Evolutionary conservation across 2,329 filamentous ascomycete species (phyloP), one percentile per base, ranked within the genome.

Genomic region (Mollisia scopiformis): DNA sequence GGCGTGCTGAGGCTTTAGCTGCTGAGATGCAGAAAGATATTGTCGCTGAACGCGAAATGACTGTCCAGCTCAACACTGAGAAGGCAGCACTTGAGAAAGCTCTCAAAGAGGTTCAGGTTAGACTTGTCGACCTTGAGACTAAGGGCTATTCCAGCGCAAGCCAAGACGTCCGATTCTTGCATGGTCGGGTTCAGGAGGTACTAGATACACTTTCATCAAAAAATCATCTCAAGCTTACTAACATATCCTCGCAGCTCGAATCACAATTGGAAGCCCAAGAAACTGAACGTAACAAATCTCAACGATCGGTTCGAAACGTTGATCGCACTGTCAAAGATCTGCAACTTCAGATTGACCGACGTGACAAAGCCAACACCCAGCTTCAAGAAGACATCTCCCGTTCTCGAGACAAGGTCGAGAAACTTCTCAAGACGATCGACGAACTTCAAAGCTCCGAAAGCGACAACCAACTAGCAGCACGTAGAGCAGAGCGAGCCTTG

Each of bases 141-240:
- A 98, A 98, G 81, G 93, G 93, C 56, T 98, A 96, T 78, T 95
- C 93, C 21, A 96, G 89, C 66, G 91, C 91, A 25, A 97, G 93
- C 75, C 92, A 97, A 71, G 94, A 98, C 76, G 92, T 98, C 68
- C 90, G 95, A 72, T 98, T 97, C 80, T 78, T 98, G 71, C 91
- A 97, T 77, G 94, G 93, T 72, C 87, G 94, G 54, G 92, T 99
- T 67, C 93, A 97, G 79, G 94, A 98, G 84, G 93, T 96, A 82
- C 84, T n/a, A n/a, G n/a, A 86, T 75, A 30, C 51, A 60, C 55
- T 61, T 55, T 64, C 74, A 74, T 69, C 14, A 55, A 47, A 27
- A 21, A 37, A 33, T 19, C 7, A 51, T 21, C 25, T 16, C 21
- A 50, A 14, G 3, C 6, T 47, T 27, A 58, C 63, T 69, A 62